These are phyloP conservation scores for Polytrichum commune DNA, from an alignment of 225 moss, liverwort and hornwort species.

Conservation along the genomic window DNA sequence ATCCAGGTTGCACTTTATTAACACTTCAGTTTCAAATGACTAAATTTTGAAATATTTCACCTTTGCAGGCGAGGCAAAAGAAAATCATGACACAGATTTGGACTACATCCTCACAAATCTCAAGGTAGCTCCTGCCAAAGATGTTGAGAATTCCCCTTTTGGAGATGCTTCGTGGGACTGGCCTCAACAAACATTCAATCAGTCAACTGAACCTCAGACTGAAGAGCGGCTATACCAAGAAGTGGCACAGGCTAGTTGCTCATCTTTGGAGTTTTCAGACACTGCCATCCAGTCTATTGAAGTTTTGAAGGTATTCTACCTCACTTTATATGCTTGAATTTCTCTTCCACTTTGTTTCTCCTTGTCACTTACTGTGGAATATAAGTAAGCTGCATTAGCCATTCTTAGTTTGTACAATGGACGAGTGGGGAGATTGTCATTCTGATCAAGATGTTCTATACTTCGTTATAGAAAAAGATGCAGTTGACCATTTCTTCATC, in stretches of 20 bases:
- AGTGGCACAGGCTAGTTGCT: constrained; percentile 52
- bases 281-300: constrained; percentile 27
- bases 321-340: no score
- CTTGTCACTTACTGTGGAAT: no score
- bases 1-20: background rate
- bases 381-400: no score
- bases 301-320: background rate
- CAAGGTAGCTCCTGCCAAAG: constrained; percentile 19
- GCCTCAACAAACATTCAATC: constrained; percentile 51
- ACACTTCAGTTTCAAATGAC: background rate
- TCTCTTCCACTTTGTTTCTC: no score
- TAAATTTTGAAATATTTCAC: background rate
- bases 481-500: no score
- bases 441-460: no score
- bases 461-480: no score
- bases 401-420: no score
- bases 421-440: no score
- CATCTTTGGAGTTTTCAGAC: constrained; percentile 41
- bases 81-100: constrained; percentile 26
- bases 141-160: constrained; percentile 43
- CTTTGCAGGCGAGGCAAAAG: constrained; percentile 39
- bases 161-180: constrained; percentile 61
- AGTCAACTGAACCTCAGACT: constrained; percentile 22
- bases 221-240: constrained; percentile 33
- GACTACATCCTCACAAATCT: constrained; percentile 15